Conservation (phyloP, 1,284 basidiomycete genomes). For the Ceratobasidium sp. region DNA sequence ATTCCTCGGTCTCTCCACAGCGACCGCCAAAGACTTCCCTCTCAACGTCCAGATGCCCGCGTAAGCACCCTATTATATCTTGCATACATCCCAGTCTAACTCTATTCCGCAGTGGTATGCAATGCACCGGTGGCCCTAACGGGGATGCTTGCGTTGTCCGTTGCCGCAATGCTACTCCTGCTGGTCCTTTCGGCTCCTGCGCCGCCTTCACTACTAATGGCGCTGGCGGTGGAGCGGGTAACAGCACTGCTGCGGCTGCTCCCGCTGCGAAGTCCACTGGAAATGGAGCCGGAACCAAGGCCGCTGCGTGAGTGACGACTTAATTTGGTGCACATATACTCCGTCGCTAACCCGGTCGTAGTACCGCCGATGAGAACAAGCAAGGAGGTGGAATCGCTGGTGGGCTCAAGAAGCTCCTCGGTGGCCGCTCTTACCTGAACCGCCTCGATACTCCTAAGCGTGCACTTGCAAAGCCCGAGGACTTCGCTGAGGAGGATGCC, state of each 20-base stretch:
- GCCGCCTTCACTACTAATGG: constrained; percentile 6
- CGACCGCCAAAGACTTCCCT: constrained; percentile 46
- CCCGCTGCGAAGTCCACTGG: not conserved
- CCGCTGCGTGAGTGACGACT: constrained; percentile 1
- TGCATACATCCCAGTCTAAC: not conserved
- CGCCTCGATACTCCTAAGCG: constrained; percentile 19
- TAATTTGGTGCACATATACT: not conserved
- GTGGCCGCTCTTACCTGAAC: constrained; percentile 21
- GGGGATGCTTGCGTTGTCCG: constrained; percentile 35
- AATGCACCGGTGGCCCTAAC: constrained; percentile 37
- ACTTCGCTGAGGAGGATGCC: constrained; percentile 28
- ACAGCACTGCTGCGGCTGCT: not conserved
- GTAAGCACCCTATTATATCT: constrained; percentile 11
- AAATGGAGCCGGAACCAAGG: not conserved
- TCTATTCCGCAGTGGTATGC: constrained; percentile 3
- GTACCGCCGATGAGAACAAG: not conserved
- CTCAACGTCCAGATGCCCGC: constrained; percentile 46
- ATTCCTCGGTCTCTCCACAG: constrained; percentile 43
- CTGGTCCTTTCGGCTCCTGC: constrained; percentile 39
- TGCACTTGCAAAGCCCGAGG: constrained; percentile 15
- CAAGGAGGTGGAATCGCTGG: constrained; percentile 12
- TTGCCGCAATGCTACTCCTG: constrained; percentile 38
- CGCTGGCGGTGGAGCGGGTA: not conserved
- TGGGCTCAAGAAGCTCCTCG: constrained; percentile 17
- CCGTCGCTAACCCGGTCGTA: not conserved